These are phyloP conservation scores for Tuber umbilicatum DNA, from an alignment of 495 filamentous ascomycete genomes.

Conservation along the genomic window DNA sequence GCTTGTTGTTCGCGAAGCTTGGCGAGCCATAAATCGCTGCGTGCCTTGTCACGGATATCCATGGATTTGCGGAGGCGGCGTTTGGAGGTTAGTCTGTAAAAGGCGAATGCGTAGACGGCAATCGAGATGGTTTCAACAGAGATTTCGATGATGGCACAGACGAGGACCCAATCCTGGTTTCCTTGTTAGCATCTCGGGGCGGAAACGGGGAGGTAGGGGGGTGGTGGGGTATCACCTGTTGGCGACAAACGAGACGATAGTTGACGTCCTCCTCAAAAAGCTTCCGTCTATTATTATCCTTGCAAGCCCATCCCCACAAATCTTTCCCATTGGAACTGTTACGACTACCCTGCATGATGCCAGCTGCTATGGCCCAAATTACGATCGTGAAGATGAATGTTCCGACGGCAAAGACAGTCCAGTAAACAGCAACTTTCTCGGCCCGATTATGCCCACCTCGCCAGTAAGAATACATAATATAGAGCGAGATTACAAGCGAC, in stretches of 20 bases:
- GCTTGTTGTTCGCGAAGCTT: conserved; percentile 87
- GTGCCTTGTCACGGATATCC: conserved; percentile 88
- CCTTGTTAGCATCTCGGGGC: conserved; percentile 35
- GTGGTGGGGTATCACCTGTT: conserved; percentile 56
- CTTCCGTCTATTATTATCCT: conserved; percentile 69
- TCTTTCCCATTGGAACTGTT: conserved; percentile 68
- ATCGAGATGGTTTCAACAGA: conserved; percentile 89
- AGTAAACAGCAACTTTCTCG: conserved; percentile 88
- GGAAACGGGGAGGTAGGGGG: not conserved
- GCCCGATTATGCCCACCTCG: conserved; percentile 81
- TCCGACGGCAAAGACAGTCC: conserved; percentile 79
- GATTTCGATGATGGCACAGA: conserved; percentile 96
- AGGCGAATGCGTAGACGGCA: conserved; percentile 82
- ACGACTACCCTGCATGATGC: conserved; percentile 70
- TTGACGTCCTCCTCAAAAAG: conserved; percentile 71
- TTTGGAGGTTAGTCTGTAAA: conserved; percentile 96
- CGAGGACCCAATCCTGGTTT: conserved; percentile 79
- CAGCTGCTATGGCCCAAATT: conserved; percentile 86
- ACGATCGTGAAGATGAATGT: conserved; percentile 92
- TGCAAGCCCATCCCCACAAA: conserved; percentile 95
- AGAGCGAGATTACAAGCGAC: conserved; percentile 69
- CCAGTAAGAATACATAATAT: conserved; percentile 81
- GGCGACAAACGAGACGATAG: conserved; percentile 88
- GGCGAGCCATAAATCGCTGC: conserved; percentile 89
- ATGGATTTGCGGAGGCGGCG: conserved; percentile 89